Conservation (phyloP, 1,284 basidiomycete species). For the Pseudozyma flocculosa region DNA sequence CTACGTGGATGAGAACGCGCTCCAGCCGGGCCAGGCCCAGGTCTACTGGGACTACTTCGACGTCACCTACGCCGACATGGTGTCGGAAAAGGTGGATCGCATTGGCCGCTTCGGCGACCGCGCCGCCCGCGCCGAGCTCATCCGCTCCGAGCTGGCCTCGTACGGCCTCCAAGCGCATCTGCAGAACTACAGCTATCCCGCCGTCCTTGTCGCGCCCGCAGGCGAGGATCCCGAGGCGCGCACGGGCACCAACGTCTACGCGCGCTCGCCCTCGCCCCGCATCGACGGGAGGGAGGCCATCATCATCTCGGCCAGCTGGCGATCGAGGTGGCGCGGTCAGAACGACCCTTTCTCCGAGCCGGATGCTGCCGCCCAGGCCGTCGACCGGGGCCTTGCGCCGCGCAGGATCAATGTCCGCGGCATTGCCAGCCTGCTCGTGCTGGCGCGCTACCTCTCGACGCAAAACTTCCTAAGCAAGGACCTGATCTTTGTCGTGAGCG, state of each 20-base stretch:
- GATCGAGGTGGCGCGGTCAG: conserved; percentile 25
- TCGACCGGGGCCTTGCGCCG: conserved; percentile 20
- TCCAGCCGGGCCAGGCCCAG: conserved; percentile 48
- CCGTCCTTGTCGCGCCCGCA: neutral
- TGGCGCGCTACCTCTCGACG: conserved; percentile 75
- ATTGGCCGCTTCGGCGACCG: neutral
- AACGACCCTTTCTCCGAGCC: conserved; percentile 17
- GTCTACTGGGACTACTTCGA: conserved; percentile 46
- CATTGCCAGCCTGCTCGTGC: conserved; percentile 74
- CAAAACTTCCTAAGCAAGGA: conserved; percentile 62
- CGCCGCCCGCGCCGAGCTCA: conserved; percentile 26
- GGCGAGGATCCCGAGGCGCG: neutral
- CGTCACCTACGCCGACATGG: conserved; percentile 41
- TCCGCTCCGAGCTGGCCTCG: conserved; percentile 30
- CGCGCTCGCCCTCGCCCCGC: conserved; percentile 76
- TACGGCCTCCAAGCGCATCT: conserved; percentile 35
- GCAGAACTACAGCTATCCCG: conserved; percentile 14
- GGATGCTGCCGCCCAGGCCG: conserved; percentile 4
- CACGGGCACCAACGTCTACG: conserved; percentile 77
- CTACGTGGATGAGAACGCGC: conserved; percentile 57
- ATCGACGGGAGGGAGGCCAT: conserved; percentile 83
- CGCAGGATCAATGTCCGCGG: conserved; percentile 79
- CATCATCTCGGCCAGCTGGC: conserved; percentile 60
- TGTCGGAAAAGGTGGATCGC: conserved; percentile 28
- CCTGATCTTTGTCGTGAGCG: conserved; percentile 83